Conservation (phyloP, 768 basidiomycete genomes). For the Suillus clintonianus region DNA sequence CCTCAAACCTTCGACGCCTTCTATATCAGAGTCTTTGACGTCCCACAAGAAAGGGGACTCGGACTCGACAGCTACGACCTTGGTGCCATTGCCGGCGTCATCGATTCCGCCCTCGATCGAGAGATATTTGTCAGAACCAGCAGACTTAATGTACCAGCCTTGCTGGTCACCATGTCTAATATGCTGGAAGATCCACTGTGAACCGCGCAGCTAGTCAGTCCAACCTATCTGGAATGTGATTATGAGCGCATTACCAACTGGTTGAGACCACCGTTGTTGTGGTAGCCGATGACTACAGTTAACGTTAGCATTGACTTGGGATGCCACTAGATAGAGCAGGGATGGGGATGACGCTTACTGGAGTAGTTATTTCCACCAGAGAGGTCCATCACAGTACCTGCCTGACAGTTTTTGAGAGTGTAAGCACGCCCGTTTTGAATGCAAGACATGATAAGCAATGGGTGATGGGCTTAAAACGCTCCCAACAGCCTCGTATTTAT, state of each 20-base stretch:
- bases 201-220: neutral
- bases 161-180: conserved; percentile 28
- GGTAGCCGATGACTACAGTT: conserved; percentile 50
- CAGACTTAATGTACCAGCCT: conserved; percentile 46
- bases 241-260: conserved; percentile 42
- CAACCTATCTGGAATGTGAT: neutral
- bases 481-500: neutral
- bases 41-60: conserved; percentile 45
- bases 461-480: neutral
- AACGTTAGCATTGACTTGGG: neutral
- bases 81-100: conserved; percentile 37
- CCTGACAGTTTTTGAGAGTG: conserved; percentile 51
- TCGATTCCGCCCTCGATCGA: conserved; percentile 27
- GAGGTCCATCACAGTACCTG: conserved; percentile 54
- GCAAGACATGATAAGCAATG: conserved; percentile 15
- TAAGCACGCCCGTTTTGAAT: conserved; percentile 41
- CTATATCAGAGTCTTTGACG: conserved; percentile 45
- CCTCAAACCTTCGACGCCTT: conserved; percentile 43
- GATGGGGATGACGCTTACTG: conserved; percentile 36
- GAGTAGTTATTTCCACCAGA: conserved; percentile 52
- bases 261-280: conserved; percentile 44
- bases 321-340: neutral
- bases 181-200: conserved; percentile 49
- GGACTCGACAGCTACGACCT: conserved; percentile 38
- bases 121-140: conserved; percentile 43